A percentile compares a stretch with the other conserved stretches of the same genome.
Evolutionary conservation across 768 basidiomycete species (phyloP).

Genomic region (Hygrocybe punicea): DNA sequence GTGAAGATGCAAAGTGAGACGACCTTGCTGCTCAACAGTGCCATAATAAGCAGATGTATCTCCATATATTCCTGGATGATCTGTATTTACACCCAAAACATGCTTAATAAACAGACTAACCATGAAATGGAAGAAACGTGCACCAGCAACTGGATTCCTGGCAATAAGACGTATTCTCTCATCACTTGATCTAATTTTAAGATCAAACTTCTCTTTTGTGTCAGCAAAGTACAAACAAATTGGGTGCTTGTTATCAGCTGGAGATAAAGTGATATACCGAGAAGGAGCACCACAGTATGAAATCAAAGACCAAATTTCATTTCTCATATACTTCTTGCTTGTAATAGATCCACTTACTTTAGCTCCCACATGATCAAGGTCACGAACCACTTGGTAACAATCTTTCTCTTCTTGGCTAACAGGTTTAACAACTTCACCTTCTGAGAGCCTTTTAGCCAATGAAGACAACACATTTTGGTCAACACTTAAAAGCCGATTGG

Average conservation of each 20-base stretch:
- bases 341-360: slow-evolving; percentile 29
- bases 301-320: slow-evolving; percentile 17
- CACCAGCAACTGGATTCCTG: slow-evolving; percentile 12
- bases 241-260: neutral
- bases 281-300: slow-evolving; percentile 19
- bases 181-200: slow-evolving; percentile 4
- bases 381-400: slow-evolving; percentile 32
- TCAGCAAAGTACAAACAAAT: slow-evolving; percentile 32
- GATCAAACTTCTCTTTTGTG: slow-evolving; percentile 13
- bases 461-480: slow-evolving; percentile 19
- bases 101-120: slow-evolving; percentile 22
- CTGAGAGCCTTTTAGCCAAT: slow-evolving; percentile 19
- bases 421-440: slow-evolving; percentile 24
- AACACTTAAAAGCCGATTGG: slow-evolving; percentile 18
- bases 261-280: slow-evolving; percentile 15
- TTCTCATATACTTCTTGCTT: slow-evolving; percentile 19
- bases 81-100: slow-evolving; percentile 18
- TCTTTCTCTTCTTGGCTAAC: slow-evolving; percentile 30
- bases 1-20: slow-evolving; percentile 38
- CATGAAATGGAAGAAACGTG: slow-evolving; percentile 28
- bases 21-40: slow-evolving; percentile 36
- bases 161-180: slow-evolving; percentile 22
- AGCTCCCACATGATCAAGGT: slow-evolving; percentile 35
- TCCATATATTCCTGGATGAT: slow-evolving; percentile 28
- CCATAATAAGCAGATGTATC: slow-evolving; percentile 31